A percentile compares a stretch with the other conserved stretches of the same genome.
Conservation (phyloP, 176 grass and related monocot species). For the Neostapfia colusana region DNA sequence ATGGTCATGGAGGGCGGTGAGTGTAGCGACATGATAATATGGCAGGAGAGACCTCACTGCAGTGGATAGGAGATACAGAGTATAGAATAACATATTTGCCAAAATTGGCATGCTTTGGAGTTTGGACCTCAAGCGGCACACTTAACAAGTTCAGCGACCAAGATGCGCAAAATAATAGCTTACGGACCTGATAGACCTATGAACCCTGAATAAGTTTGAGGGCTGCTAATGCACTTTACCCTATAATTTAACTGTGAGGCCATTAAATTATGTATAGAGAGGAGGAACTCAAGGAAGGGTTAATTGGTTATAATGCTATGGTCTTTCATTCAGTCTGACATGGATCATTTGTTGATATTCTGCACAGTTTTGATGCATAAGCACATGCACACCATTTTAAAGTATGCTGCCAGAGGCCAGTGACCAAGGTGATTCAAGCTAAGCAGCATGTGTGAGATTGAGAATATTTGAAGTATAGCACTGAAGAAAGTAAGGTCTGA, state of each 20-base stretch:
- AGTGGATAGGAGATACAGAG: neutral
- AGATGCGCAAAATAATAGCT: too few relatives aligned
- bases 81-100: neutral
- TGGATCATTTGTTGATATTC: neutral
- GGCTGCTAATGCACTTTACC: too few relatives aligned
- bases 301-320: too few relatives aligned
- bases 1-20: neutral
- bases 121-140: neutral
- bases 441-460: neutral
- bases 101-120: too few relatives aligned
- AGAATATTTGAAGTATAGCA: neutral
- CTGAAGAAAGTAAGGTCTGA: neutral
- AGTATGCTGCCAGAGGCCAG: constrained; percentile 3
- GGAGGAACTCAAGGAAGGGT: too few relatives aligned
- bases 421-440: neutral
- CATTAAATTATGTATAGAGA: too few relatives aligned
- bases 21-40: neutral
- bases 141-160: neutral
- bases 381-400: too few relatives aligned
- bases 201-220: too few relatives aligned
- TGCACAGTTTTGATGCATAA: too few relatives aligned
- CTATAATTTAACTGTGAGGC: too few relatives aligned
- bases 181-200: too few relatives aligned
- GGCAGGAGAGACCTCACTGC: neutral
- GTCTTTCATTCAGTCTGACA: neutral